Base-by-base conservation (phyloP, 2,329 filamentous ascomycete species). In the Ceratocystis diversiconidia region DNA sequence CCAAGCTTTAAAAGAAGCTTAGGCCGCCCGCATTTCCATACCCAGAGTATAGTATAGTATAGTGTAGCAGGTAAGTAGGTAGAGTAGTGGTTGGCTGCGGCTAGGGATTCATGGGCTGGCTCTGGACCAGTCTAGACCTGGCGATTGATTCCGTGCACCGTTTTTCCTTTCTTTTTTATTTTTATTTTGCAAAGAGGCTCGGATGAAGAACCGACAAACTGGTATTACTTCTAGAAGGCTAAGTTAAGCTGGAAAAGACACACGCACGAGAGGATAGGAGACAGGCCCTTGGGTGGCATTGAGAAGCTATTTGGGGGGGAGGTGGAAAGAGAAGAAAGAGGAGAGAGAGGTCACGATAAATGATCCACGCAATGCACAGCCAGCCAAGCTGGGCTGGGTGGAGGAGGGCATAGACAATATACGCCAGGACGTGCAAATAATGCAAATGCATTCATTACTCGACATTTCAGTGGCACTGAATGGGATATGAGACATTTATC, bases 91-190 rank as follows among this genome's bases (percentile, higher is more conserved):
- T 41, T 36, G 17, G 55, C 22, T 36, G 55, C 55, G 55, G 55
- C 55, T 59, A 59, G 55, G 55, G 55, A 59, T 59, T 59, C n/a
- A 19, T 59, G 32, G 55, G 12, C 55, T 48, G 55, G 63, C 55
- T 65, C 55, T 65, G 63, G 63, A 57, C 55, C 28, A 57, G 52
- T 65, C 63, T 65, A 65, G 63, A 65, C 63, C 63, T 65, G 55
- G 63, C 63, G 63, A 65, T 65, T 65, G 55, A 59, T 59, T 59
- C 55, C 55, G 55, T 59, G 55, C 55, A 59, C 57, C 63, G 43
- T 48, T 46, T 46, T 44, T 10, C 6, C 10, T 41, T 60, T 30
- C 32, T 52, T 41, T 60, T 28, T 10, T 61, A 5, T 10, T 5
- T 15, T 25, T 25, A 28, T 25, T 15, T 25, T 10, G 5, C 12